phyloP scores from a whole-genome alignment of 2,329 filamentous ascomycete species.

The Amesomyces nigricolor region DNA sequence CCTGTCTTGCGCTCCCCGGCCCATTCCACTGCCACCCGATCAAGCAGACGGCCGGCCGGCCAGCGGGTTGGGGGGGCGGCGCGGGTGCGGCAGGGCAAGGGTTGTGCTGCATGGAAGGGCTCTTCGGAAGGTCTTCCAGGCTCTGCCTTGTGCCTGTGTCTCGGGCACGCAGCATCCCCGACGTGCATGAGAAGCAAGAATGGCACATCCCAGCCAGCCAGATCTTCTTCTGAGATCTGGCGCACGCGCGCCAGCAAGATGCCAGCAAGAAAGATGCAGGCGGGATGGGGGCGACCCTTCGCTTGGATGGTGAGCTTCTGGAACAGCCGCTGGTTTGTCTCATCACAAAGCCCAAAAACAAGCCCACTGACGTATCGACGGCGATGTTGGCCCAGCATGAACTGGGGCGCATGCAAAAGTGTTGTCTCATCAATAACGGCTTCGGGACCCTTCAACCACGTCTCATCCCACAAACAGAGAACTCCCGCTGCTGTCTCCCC shows the following conservation, averaged over 20 bases:
- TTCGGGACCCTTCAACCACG: background rate
- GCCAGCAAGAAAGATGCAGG: background rate
- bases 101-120: slow-evolving; percentile 19
- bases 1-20: background rate
- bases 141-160: background rate
- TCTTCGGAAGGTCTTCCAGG: slow-evolving; percentile 9
- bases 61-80: slow-evolving; percentile 8
- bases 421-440: no score
- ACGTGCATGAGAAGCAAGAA: slow-evolving; percentile 6
- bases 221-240: slow-evolving; percentile 11
- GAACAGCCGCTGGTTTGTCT: no score
- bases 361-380: no score
- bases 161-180: slow-evolving; percentile 14
- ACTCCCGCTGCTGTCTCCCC: background rate
- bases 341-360: no score
- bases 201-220: slow-evolving; percentile 1
- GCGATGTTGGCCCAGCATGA: no score
- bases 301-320: no score
- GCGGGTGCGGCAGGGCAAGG: background rate
- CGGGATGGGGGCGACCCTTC: background rate
- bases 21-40: slow-evolving; percentile 11
- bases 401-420: no score
- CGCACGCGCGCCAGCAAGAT: background rate
- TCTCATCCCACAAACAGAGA: background rate
- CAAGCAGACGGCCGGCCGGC: slow-evolving; percentile 13